Percentiles rank a stretch among this genome's conserved stretches.
phyloP scores from a whole-genome alignment of 768 basidiomycete species.

The Termitomyces titanicus region DNA sequence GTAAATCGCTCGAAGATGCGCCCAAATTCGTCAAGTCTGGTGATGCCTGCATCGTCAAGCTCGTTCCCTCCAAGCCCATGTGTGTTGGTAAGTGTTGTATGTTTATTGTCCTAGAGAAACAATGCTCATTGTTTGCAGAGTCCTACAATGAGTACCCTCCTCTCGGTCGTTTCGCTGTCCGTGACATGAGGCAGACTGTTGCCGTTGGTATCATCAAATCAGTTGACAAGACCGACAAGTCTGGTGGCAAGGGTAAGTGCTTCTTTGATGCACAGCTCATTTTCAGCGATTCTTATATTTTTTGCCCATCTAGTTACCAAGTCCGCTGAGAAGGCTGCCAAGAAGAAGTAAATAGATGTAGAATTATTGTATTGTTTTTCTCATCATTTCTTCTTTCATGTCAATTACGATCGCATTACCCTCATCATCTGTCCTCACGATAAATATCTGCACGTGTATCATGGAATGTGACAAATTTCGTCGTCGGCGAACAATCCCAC shows the following conservation, averaged over 20 bases:
- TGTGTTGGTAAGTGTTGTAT: conserved; percentile 33
- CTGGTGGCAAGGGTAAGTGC: conserved; percentile 75
- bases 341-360: conserved; percentile 94
- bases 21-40: conserved; percentile 99
- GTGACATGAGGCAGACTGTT: conserved; percentile 99
- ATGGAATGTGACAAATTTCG: conserved; percentile 5
- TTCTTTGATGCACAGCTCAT: not conserved
- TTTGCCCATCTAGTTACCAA: conserved; percentile 62
- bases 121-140: conserved; percentile 35
- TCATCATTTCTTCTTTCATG: conserved; percentile 45
- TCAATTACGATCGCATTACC: conserved; percentile 32
- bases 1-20: conserved; percentile 80
- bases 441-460: conserved; percentile 27
- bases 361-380: conserved; percentile 61
- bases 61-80: conserved; percentile 93
- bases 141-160: conserved; percentile 97
- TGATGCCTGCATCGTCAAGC: conserved; percentile 98
- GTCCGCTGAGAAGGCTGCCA: conserved; percentile 93
- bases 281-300: not conserved
- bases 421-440: conserved; percentile 25
- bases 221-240: conserved; percentile 92
- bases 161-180: conserved; percentile 98
- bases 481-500: not conserved
- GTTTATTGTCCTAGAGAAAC: not conserved
- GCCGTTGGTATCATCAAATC: conserved; percentile 99